These are phyloP conservation scores for Ascodesmis nigricans DNA, from an alignment of 495 filamentous ascomycete genomes.

Conservation along the genomic window DNA sequence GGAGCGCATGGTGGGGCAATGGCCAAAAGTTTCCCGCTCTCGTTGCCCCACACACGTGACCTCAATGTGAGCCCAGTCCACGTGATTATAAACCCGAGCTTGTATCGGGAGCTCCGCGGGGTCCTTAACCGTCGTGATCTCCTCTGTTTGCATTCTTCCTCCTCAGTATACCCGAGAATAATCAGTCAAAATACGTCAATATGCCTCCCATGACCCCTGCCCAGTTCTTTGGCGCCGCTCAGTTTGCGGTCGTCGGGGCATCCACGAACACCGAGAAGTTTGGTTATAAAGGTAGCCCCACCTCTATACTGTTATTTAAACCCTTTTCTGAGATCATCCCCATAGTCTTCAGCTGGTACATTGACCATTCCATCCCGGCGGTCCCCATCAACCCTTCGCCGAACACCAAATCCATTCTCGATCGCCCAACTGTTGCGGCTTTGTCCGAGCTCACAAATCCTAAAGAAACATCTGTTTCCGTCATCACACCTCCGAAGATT, in stretches of 20 bases:
- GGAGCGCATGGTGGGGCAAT: too few relatives aligned
- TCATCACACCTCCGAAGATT: conserved; percentile 70
- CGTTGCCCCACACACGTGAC: too few relatives aligned
- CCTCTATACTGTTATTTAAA: conserved; percentile 1
- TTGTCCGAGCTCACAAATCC: conserved; percentile 42
- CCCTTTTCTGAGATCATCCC: background rate
- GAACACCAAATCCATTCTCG: conserved; percentile 31
- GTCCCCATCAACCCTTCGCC: conserved; percentile 63
- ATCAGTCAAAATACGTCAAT: too few relatives aligned
- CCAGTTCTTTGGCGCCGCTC: conserved; percentile 71
- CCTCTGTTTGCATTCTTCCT: too few relatives aligned
- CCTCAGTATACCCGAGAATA: too few relatives aligned
- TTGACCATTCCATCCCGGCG: conserved; percentile 47
- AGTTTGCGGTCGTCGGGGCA: conserved; percentile 81
- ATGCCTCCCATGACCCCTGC: too few relatives aligned
- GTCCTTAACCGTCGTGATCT: too few relatives aligned
- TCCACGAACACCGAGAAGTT: conserved; percentile 65
- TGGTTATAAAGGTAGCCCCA: conserved; percentile 54
- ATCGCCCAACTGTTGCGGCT: conserved; percentile 36
- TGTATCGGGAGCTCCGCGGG: too few relatives aligned
- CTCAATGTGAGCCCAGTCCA: too few relatives aligned
- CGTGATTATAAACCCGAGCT: too few relatives aligned
- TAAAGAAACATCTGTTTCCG: conserved; percentile 39
- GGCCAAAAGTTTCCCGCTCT: too few relatives aligned
- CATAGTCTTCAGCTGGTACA: conserved; percentile 76